phyloP scores from a whole-genome alignment of 2,329 filamentous ascomycete genomes.

The Emydomyces testavorans region DNA sequence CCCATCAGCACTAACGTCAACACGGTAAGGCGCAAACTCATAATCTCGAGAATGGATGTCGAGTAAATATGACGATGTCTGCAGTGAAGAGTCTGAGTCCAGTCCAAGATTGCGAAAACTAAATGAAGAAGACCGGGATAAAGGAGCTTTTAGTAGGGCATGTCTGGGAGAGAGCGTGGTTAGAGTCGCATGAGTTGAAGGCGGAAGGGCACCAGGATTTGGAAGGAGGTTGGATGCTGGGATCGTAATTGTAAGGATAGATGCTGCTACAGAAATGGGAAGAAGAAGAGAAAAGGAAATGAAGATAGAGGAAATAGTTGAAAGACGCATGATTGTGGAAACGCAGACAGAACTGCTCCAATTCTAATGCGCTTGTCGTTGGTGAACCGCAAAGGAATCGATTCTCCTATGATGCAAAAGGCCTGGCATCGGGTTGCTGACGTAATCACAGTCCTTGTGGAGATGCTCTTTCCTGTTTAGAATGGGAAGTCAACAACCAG shows the following conservation, averaged over 20 bases:
- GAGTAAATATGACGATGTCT: conserved; percentile 59
- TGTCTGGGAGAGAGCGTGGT: conserved; percentile 33
- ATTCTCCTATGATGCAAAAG: too few species aligned
- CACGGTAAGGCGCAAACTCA: conserved; percentile 64
- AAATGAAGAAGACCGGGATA: conserved; percentile 60
- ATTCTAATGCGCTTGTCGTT: not conserved
- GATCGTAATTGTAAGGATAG: conserved; percentile 30
- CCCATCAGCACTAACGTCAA: conserved; percentile 48
- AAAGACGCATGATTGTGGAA: not conserved
- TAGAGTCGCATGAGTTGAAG: conserved; percentile 44
- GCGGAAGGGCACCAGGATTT: conserved; percentile 33
- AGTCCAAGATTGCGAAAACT: conserved; percentile 50
- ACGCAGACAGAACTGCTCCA: not conserved
- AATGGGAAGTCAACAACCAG: too few species aligned
- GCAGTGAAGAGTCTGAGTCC: conserved; percentile 14
- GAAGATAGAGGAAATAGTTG: conserved; percentile 9
- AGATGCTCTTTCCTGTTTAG: too few species aligned
- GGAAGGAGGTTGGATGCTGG: conserved; percentile 34
- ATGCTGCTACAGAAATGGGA: conserved; percentile 16
- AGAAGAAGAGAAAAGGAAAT: conserved; percentile 18
- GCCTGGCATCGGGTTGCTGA: too few species aligned
- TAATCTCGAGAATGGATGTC: conserved; percentile 66
- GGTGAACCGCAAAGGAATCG: too few species aligned
- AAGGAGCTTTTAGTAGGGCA: conserved; percentile 48
- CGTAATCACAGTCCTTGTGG: too few species aligned